These are phyloP conservation scores for Basidiobolus meristosporus DNA, from an alignment of 371 early-diverging fungal species.

Conservation along the genomic window DNA sequence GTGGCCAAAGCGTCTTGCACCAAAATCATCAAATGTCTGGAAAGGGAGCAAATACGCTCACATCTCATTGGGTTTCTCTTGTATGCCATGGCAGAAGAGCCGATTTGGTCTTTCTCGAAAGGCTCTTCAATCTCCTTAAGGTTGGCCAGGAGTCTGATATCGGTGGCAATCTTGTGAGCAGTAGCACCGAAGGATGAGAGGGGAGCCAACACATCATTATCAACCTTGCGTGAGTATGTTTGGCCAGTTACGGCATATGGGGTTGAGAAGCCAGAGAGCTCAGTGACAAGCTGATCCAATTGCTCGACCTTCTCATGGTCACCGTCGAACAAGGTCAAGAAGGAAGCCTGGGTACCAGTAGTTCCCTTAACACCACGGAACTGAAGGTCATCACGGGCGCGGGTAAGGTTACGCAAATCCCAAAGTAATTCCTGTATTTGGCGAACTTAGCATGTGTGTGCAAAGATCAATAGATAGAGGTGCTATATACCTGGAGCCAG, in stretches of 20 bases:
- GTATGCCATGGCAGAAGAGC: constrained; percentile 97
- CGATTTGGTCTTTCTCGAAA: constrained; percentile 96
- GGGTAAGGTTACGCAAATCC: constrained; percentile 86
- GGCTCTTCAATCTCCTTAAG: constrained; percentile 97
- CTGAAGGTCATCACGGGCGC: constrained; percentile 71
- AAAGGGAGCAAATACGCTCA: constrained; percentile 87
- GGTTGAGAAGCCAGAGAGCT: constrained; percentile 68
- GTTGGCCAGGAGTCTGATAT: constrained; percentile 87
- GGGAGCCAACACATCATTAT: constrained; percentile 73
- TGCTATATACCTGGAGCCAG: constrained; percentile 54
- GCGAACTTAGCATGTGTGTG: background rate
- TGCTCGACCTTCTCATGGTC: constrained; percentile 82
- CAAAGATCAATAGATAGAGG: background rate
- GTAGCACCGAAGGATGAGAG: constrained; percentile 87
- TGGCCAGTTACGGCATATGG: constrained; percentile 90
- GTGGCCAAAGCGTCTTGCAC: constrained; percentile 76
- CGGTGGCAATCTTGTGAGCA: constrained; percentile 93
- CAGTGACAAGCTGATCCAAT: constrained; percentile 77
- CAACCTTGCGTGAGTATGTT: constrained; percentile 95
- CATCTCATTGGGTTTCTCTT: constrained; percentile 98
- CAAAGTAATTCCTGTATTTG: constrained; percentile 87
- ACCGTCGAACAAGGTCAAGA: constrained; percentile 86
- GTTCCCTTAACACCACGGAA: constrained; percentile 98
- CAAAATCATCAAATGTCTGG: constrained; percentile 92
- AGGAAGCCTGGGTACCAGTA: constrained; percentile 96